Base-by-base conservation (phyloP, 1,139 yeast species). In the Martiniozyma asiatica region DNA sequence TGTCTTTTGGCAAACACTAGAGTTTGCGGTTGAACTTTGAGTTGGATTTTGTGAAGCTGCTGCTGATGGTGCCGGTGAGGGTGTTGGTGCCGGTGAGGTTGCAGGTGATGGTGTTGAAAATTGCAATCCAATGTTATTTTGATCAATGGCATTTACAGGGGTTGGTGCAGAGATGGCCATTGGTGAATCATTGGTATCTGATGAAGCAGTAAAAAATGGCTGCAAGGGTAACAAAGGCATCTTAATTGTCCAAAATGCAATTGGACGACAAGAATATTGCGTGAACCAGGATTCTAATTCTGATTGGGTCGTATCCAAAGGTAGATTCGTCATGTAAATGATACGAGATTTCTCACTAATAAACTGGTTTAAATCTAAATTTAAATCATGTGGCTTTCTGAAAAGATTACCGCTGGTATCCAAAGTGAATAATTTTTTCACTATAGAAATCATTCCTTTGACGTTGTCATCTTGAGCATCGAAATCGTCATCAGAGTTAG, bases 201-300 rank as follows among this genome's bases (percentile, higher is more conserved):
- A 16, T 3, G 20, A 11, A 15, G 20, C 2, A 7, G 19, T n/a
- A n/a, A n/a, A n/a, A n/a, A n/a, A n/a, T n/a, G n/a, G n/a, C n/a
- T n/a, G n/a, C n/a, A n/a, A n/a, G n/a, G n/a, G 8, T 12, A 16
- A 24, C n/a, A 24, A 11, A 13, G 31, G 31, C 13, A 20, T 11
- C 46, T 77, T 76, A 33, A 85, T 61, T 1, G 92, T 75, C 95
- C 95, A 84, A 49, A 84, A 81, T 6, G 94, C 92, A 29, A 81
- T 66, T 1, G 95, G 94, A 28, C 89, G 65, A 4, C 84, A 79
- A 2, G 94, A 94, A 48, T 68, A 76, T 48, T 80, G 93, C 4
- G 85, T 73, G 48, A 84, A 84, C 95, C 96, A 87, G 24, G 78
- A 67, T 56, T 87, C 96, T 30, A 87, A 60, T 52, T 87, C 96